Evolutionary conservation across 2,329 filamentous ascomycete species (phyloP), one percentile per base, ranked within the genome.

Genomic region (Cladophialophora exuberans): DNA sequence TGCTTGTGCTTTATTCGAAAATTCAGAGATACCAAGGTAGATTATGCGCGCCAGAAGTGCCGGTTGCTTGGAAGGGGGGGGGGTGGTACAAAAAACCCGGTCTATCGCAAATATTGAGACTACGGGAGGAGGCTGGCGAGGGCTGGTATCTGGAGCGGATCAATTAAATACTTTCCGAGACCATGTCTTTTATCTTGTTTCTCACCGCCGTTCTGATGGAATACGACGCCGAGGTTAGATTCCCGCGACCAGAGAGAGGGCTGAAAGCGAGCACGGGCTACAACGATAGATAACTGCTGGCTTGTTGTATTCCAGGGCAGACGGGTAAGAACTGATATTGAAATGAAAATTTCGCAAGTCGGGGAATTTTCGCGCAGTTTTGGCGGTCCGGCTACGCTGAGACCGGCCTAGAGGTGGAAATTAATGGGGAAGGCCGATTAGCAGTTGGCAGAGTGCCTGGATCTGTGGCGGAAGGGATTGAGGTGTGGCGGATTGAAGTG

Each of bases 1-100:
- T 43, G 26, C 31, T 49, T 56, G 48, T 54, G 9, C 31, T 52
- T 51, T 17, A 36, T 50, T 39, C 56, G 41, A 45, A 31, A 53
- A 61, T 50, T 39, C 56, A 44, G 48, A 31, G 56, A 61, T 61
- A 59, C 59, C 58, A 55, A 30, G 23, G 39, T 28, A 39, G 22
- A 44, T 43, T 31, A 33, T 33, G 47, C 20, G 33, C 42, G n/a
- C 43, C 42, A 51, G 42, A 26, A 20, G 42, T 15, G 25, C 13
- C 23, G 15, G 23, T 6, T 22, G 39, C 22, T 28, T 33, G 42
- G n/a, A 6, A 26, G n/a, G 42, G 15, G 6, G 18, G 26, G 22
- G 26, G 13, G 39, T 42, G 13, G 17, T 42, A 42, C 39, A 11
- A 42, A 23, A 42, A 42, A 26, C 20, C 20, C 13, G 7, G 26